phyloP scores from a whole-genome alignment of 2,329 filamentous ascomycete genomes.

The Acrodontium crateriforme region DNA sequence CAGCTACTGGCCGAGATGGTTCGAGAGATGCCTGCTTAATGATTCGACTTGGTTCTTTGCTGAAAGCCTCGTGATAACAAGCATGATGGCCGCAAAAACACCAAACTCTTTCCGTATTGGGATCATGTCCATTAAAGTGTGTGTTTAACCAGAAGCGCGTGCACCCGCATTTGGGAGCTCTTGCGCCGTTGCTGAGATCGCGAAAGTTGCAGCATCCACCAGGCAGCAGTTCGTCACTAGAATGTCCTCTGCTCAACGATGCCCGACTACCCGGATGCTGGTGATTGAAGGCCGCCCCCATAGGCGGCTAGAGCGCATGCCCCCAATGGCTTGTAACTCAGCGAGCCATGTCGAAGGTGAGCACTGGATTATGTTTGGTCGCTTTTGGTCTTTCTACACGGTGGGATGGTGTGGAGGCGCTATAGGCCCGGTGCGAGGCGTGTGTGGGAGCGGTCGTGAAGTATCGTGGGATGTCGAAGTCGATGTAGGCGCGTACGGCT shows the following conservation, averaged over 20 bases:
- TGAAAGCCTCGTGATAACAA: slow-evolving; percentile 33
- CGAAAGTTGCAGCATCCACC: slow-evolving; percentile 40
- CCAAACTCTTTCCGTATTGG: slow-evolving; percentile 21
- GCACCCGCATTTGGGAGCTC: slow-evolving; percentile 37
- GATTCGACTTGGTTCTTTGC: slow-evolving; percentile 2
- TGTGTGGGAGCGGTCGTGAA: too few species aligned
- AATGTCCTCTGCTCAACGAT: slow-evolving; percentile 1
- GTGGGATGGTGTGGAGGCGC: too few species aligned
- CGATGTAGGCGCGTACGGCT: too few species aligned
- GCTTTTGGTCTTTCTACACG: too few species aligned
- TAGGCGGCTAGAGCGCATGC: slow-evolving; percentile 16
- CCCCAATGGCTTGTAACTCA: slow-evolving; percentile 20
- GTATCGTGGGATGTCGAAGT: too few species aligned
- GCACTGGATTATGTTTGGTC: too few species aligned
- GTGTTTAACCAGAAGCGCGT: slow-evolving; percentile 35
- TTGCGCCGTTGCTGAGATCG: slow-evolving; percentile 30
- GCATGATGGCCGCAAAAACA: slow-evolving; percentile 45
- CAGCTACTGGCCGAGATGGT: background rate
- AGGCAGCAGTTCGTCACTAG: slow-evolving; percentile 23
- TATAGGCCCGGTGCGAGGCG: too few species aligned
- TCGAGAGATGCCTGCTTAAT: background rate
- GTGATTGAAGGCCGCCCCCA: slow-evolving; percentile 17
- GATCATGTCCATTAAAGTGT: slow-evolving; percentile 9
- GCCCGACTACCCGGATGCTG: slow-evolving; percentile 4
- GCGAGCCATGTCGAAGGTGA: too few species aligned